Conservation (phyloP, 2,329 filamentous ascomycete species). For the Geosmithia putterillii region DNA sequence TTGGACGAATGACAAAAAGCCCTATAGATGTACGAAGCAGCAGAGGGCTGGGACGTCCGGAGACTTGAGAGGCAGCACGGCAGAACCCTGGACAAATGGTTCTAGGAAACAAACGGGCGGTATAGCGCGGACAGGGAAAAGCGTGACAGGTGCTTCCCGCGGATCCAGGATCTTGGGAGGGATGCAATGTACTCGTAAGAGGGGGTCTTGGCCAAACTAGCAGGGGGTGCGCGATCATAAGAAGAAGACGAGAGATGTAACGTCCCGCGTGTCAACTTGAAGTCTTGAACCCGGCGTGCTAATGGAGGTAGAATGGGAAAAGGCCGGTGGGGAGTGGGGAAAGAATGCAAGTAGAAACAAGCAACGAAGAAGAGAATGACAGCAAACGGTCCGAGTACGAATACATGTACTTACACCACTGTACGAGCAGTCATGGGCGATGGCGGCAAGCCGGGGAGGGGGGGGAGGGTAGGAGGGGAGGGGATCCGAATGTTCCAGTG, state of each 20-base stretch:
- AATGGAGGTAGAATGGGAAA: not conserved
- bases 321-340: not conserved
- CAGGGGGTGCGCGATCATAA: not conserved
- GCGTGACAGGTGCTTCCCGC: not conserved
- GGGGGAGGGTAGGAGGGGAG: not conserved
- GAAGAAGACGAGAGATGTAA: not conserved
- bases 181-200: not conserved
- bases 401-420: too few relatives aligned
- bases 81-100: too few relatives aligned
- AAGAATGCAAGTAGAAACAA: not conserved
- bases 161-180: not conserved
- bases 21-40: too few relatives aligned
- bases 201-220: not conserved
- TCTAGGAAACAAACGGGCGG: not conserved
- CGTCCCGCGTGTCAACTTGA: not conserved
- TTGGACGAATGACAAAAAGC: too few relatives aligned
- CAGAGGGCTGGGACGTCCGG: too few relatives aligned
- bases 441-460: not conserved
- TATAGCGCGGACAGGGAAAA: not conserved
- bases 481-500: not conserved
- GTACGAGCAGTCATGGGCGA: too few relatives aligned
- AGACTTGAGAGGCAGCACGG: too few relatives aligned
- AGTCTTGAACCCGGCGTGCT: not conserved
- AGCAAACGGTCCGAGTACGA: not conserved
- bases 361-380: not conserved